Evolutionary conservation across 2,329 filamentous ascomycete species (phyloP).

Genomic region (Hypoxylon sp.): DNA sequence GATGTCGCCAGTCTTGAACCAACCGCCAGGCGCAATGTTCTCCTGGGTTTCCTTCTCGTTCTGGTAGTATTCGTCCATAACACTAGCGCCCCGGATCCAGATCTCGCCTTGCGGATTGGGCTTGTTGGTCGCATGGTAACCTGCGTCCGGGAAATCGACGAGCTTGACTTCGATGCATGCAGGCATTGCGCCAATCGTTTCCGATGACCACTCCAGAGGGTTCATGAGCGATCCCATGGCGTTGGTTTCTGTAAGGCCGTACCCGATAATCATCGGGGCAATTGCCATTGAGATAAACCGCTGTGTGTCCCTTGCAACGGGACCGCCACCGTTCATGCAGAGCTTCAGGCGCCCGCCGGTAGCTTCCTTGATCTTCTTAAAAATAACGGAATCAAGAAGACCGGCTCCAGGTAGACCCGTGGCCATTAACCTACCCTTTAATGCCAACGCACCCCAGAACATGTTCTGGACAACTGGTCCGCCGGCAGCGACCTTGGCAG

Average conservation of each 20-base stretch:
- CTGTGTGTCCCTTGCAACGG: conserved; percentile 85
- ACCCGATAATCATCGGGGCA: conserved; percentile 89
- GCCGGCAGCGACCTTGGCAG: conserved; percentile 78
- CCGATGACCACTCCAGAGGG: conserved; percentile 80
- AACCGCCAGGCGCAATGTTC: conserved; percentile 77
- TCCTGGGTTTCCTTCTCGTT: conserved; percentile 81
- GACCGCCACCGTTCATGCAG: conserved; percentile 87
- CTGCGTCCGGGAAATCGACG: conserved; percentile 85
- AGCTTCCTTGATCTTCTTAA: conserved; percentile 92
- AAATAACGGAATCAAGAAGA: conserved; percentile 81
- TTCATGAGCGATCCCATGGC: conserved; percentile 82
- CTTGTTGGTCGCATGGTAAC: conserved; percentile 80
- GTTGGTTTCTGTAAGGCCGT: conserved; percentile 86
- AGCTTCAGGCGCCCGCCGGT: conserved; percentile 85
- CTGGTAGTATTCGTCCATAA: conserved; percentile 80
- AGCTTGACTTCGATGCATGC: conserved; percentile 83
- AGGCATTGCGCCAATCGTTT: conserved; percentile 79
- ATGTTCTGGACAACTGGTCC: conserved; percentile 76
- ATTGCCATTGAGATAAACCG: conserved; percentile 90
- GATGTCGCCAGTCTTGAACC: conserved; percentile 91
- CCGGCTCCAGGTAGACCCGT: conserved; percentile 73
- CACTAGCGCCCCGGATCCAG: conserved; percentile 82
- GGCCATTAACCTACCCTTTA: conserved; percentile 64
- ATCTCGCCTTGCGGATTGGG: conserved; percentile 86
- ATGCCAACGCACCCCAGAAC: conserved; percentile 73